Conservation (phyloP, 2,329 filamentous ascomycete species). For the Arthrinium puccinioides region DNA sequence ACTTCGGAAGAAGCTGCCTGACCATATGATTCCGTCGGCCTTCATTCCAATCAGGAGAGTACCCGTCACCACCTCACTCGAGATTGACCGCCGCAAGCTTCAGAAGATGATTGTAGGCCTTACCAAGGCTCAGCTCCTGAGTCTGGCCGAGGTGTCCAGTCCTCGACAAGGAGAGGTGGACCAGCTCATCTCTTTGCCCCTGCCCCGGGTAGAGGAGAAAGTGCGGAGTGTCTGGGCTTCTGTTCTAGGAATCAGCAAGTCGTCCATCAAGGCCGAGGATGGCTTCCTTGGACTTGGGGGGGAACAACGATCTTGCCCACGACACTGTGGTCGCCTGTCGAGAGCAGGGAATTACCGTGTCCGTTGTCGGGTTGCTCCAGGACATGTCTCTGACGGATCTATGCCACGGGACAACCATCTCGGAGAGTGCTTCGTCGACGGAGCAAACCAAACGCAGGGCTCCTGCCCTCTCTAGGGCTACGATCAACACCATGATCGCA, state of each 20-base stretch:
- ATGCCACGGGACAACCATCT: conserved; percentile 24
- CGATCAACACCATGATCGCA: conserved; percentile 32
- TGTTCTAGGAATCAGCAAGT: conserved; percentile 31
- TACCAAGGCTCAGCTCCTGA: conserved; percentile 34
- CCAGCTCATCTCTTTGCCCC: conserved; percentile 36
- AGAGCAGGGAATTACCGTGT: conserved; percentile 30
- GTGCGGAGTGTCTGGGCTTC: conserved; percentile 42
- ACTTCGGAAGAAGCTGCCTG: conserved; percentile 29
- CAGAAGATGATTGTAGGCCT: conserved; percentile 35
- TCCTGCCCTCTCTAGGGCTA: conserved; percentile 19
- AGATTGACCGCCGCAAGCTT: conserved; percentile 41
- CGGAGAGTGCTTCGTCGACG: not conserved
- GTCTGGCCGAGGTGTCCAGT: conserved; percentile 30
- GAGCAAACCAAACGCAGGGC: conserved; percentile 2
- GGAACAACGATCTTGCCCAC: conserved; percentile 36
- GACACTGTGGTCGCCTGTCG: conserved; percentile 38
- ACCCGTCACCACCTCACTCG: conserved; percentile 41
- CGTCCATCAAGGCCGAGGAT: conserved; percentile 32
- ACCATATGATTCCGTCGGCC: conserved; percentile 36
- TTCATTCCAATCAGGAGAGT: conserved; percentile 41
- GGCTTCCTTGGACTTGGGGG: conserved; percentile 40
- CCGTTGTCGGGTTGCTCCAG: conserved; percentile 33
- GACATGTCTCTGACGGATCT: conserved; percentile 36
- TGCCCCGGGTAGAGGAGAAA: conserved; percentile 38
- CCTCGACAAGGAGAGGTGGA: conserved; percentile 26